Evolutionary conservation across 2,329 filamentous ascomycete genomes (phyloP).

Genomic region (Colletotrichum destructivum): DNA sequence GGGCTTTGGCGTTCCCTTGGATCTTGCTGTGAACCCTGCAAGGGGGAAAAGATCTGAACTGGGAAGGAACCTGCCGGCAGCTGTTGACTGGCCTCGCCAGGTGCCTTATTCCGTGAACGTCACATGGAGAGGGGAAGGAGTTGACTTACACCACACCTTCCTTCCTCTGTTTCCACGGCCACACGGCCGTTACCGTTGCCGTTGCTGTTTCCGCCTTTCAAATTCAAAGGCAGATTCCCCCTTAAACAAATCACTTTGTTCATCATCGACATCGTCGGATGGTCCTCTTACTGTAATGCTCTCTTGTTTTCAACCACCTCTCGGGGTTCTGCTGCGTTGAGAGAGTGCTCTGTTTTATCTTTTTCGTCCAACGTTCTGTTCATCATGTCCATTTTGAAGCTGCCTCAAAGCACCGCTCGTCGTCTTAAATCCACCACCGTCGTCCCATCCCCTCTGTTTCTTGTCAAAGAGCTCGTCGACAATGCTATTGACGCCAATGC

Average conservation of each 20-base stretch:
- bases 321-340: not conserved
- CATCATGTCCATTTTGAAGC: constrained; percentile 64
- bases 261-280: not conserved
- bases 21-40: constrained; percentile 32
- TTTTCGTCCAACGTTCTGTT: not conserved
- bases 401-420: constrained; percentile 65
- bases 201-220: constrained; percentile 2
- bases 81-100: constrained; percentile 9
- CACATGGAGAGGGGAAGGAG: not conserved
- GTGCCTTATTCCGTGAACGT: not conserved
- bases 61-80: constrained; percentile 1
- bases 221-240: not conserved
- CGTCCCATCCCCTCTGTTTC: constrained; percentile 71
- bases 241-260: not conserved
- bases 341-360: not conserved
- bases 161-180: not conserved
- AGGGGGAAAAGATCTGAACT: not conserved
- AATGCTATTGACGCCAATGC: constrained; percentile 83
- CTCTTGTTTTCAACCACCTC: not conserved
- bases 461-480: constrained; percentile 84
- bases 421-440: constrained; percentile 74
- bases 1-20: constrained; percentile 18
- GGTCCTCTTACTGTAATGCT: not conserved
- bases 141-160: not conserved
- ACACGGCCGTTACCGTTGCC: constrained; percentile 19